Evolutionary conservation across 208 protist species (phyloP).

Genomic region (Trypanosoma platydactyli): DNA sequence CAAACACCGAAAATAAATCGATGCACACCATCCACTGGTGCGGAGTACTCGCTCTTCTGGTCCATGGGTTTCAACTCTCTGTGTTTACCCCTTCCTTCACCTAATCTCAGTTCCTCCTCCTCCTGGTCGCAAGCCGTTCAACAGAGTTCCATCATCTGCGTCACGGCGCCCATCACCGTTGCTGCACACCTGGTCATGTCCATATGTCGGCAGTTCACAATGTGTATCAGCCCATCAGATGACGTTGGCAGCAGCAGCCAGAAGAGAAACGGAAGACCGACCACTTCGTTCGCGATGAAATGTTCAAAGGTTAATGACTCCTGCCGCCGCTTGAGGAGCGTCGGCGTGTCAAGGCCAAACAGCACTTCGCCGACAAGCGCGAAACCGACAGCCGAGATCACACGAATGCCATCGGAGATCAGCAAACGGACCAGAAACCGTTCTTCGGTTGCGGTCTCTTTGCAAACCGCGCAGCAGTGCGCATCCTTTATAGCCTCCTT

Average conservation of each 20-base stretch:
- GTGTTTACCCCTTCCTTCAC: neutral
- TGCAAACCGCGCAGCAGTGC: slow-evolving; percentile 30
- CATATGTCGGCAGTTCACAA: slow-evolving; percentile 41
- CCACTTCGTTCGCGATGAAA: slow-evolving; percentile 17
- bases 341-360: slow-evolving; percentile 26
- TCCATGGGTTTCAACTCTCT: neutral
- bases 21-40: neutral
- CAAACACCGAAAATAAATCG: neutral
- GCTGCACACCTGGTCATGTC: slow-evolving; percentile 34
- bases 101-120: neutral
- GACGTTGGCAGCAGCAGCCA: slow-evolving; percentile 43
- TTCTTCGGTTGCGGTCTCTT: slow-evolving; percentile 17
- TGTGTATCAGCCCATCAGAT: slow-evolving; percentile 20
- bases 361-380: slow-evolving; percentile 36
- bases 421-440: slow-evolving; percentile 27
- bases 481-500: neutral
- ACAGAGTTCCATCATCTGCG: slow-evolving; percentile 21
- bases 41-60: neutral
- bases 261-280: slow-evolving; percentile 48
- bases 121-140: neutral
- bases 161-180: slow-evolving; percentile 40
- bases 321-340: slow-evolving; percentile 12
- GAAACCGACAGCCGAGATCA: slow-evolving; percentile 27
- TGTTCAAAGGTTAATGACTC: slow-evolving; percentile 12
- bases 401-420: slow-evolving; percentile 48